phyloP scores from a whole-genome alignment of 345 rosid species.

The Ceriops zippeliana region DNA sequence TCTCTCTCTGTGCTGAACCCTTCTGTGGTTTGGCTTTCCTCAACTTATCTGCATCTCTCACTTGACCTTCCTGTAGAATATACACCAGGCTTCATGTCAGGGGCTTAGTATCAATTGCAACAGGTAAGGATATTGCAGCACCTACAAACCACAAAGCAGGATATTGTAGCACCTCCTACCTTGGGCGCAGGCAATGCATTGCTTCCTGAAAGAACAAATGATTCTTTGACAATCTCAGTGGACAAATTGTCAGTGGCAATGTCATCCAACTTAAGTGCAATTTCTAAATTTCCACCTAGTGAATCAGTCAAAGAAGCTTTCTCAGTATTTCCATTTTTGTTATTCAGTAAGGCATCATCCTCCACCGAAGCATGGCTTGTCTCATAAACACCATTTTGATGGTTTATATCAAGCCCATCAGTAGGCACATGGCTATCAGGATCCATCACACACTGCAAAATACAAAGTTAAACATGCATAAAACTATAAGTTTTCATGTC shows the following conservation, averaged over 20 bases:
- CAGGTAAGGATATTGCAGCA: constrained; percentile 1
- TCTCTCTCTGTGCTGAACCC: constrained; percentile 44
- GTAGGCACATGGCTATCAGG: constrained; percentile 29
- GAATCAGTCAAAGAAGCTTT: constrained; percentile 22
- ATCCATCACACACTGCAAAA: constrained; percentile 47
- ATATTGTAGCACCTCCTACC: constrained; percentile 32
- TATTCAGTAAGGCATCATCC: constrained; percentile 29
- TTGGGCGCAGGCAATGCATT: constrained; percentile 35
- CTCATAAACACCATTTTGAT: constrained; percentile 49
- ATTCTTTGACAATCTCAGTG: constrained; percentile 25
- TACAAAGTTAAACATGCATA: not conserved
- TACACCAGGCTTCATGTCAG: constrained; percentile 10
- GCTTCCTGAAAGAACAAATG: constrained; percentile 22
- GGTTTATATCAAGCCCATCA: constrained; percentile 46
- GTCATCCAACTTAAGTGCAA: constrained; percentile 31
- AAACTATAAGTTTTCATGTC: not conserved
- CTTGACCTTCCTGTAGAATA: constrained; percentile 42
- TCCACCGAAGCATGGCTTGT: constrained; percentile 32
- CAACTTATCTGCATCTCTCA: constrained; percentile 29
- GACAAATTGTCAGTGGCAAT: constrained; percentile 16
- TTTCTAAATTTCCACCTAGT: constrained; percentile 32
- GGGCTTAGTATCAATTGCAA: not conserved
- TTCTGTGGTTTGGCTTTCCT: constrained; percentile 38
- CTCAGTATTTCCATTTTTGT: constrained; percentile 21
- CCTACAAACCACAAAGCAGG: constrained; percentile 4